A percentile compares a stretch with the other conserved stretches of the same genome.
These are phyloP conservation scores for Leccinellum rugosiceps DNA, from an alignment of 768 basidiomycete genomes.

Conservation along the genomic window DNA sequence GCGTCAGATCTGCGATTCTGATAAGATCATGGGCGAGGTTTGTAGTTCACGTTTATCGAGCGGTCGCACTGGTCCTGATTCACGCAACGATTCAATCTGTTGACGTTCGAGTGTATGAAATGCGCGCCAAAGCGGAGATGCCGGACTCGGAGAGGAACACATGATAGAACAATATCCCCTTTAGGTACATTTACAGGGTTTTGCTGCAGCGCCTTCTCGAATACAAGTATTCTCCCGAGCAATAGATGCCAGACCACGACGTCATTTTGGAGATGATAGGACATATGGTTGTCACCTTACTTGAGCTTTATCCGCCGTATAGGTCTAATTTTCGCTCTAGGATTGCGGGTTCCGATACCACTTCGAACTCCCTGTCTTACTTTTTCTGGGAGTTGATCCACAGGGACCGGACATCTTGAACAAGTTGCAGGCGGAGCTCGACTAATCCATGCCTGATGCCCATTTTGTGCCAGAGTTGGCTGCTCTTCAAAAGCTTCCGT, in stretches of 20 bases:
- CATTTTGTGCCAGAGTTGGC: constrained; percentile 58
- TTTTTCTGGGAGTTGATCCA: constrained; percentile 78
- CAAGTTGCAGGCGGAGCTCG: constrained; percentile 70
- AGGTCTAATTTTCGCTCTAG: constrained; percentile 33
- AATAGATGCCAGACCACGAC: constrained; percentile 64
- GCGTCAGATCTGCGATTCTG: constrained; percentile 71
- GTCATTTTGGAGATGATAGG: constrained; percentile 82
- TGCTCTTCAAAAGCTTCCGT: constrained; percentile 50
- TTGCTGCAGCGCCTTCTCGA: constrained; percentile 72
- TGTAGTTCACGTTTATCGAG: constrained; percentile 28
- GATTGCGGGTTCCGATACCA: constrained; percentile 77
- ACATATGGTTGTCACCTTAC: constrained; percentile 52
- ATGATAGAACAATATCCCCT: no score
- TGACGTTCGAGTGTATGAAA: constrained; percentile 69
- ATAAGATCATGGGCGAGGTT: constrained; percentile 77
- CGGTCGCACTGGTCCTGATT: constrained; percentile 1
- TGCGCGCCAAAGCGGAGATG: constrained; percentile 57
- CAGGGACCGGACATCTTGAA: constrained; percentile 62
- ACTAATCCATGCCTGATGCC: constrained; percentile 65
- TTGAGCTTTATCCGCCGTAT: not conserved
- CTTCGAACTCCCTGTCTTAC: constrained; percentile 69
- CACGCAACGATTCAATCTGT: constrained; percentile 52
- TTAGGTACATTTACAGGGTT: no score
- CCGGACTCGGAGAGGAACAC: constrained; percentile 56
- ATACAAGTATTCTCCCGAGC: constrained; percentile 48